A percentile compares a stretch with the other conserved stretches of the same genome.
These are phyloP conservation scores for Zoysia matrella DNA, from an alignment of 202 grass and related monocot genomes.

Conservation along the genomic window DNA sequence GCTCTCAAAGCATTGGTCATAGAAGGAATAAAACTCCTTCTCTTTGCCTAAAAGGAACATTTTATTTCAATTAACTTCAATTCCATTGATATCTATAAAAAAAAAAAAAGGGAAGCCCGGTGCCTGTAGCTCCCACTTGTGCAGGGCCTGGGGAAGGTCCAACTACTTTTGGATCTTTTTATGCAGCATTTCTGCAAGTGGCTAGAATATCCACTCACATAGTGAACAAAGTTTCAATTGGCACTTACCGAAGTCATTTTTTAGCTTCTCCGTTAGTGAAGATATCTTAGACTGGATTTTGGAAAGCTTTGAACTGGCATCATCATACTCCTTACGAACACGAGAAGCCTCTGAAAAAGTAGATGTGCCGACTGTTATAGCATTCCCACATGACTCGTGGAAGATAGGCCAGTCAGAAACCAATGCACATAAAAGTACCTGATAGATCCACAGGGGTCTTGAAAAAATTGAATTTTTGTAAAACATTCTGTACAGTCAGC, in stretches of 20 bases:
- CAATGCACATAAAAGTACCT: constrained; percentile 53
- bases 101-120: background rate
- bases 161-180: no score
- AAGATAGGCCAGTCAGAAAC: constrained; percentile 16
- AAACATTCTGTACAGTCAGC: constrained; percentile 15
- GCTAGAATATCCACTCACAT: constrained; percentile 1
- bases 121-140: no score
- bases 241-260: constrained; percentile 86
- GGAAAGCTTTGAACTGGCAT: constrained; percentile 76
- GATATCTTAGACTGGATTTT: constrained; percentile 94
- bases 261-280: constrained; percentile 72
- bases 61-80: constrained; percentile 36
- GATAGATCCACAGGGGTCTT: constrained; percentile 89
- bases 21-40: constrained; percentile 60
- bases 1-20: no score
- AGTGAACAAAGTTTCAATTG: constrained; percentile 12
- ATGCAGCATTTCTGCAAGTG: background rate
- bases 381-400: constrained; percentile 17
- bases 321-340: no score
- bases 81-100: constrained; percentile 3
- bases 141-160: no score
- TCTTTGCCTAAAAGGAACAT: constrained; percentile 72
- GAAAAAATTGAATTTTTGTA: constrained; percentile 92
- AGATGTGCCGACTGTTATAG: constrained; percentile 35
- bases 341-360: constrained; percentile 50